A percentile compares a stretch with the other conserved stretches of the same genome.
These are phyloP conservation scores for Byssochlamys sp. DNA, from an alignment of 2,329 filamentous ascomycete genomes.

Conservation along the genomic window DNA sequence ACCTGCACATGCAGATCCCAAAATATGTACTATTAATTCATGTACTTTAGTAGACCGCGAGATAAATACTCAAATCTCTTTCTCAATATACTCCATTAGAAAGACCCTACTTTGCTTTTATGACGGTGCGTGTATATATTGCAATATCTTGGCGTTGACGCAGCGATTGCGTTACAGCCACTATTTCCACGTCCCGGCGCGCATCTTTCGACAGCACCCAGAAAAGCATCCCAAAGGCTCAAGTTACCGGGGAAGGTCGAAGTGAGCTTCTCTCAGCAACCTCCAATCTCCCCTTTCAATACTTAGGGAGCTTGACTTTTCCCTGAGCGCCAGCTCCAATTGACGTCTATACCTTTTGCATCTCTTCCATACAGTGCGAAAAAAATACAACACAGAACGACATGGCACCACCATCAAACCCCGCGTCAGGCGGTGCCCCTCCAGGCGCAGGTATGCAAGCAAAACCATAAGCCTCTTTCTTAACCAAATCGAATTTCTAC, in stretches of 20 bases:
- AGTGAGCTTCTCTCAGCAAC: background rate
- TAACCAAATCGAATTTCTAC: too few relatives aligned
- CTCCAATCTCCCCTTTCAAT: background rate
- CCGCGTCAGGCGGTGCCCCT: slow-evolving; percentile 18
- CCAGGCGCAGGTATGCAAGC: slow-evolving; percentile 20
- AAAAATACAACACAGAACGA: slow-evolving; percentile 5
- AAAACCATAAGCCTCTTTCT: background rate
- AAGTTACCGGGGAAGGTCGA: background rate
- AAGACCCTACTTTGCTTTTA: background rate
- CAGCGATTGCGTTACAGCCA: background rate
- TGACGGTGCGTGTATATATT: slow-evolving; percentile 2
- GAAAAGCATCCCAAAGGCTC: slow-evolving; percentile 2
- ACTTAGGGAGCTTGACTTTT: background rate
- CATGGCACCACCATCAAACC: slow-evolving; percentile 18
- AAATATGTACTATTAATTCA: slow-evolving; percentile 1
- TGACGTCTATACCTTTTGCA: background rate
- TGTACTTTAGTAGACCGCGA: slow-evolving; percentile 2
- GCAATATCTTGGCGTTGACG: background rate
- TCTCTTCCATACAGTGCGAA: background rate
- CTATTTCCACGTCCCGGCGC: slow-evolving; percentile 2
- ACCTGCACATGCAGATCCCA: background rate
- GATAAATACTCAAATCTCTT: background rate
- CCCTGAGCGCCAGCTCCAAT: background rate
- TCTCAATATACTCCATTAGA: background rate
- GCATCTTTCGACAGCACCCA: background rate